Evolutionary conservation across 2,329 filamentous ascomycete species (phyloP), one percentile per base, ranked within the genome.

Genomic region (Aspergillus novoparasiticus): DNA sequence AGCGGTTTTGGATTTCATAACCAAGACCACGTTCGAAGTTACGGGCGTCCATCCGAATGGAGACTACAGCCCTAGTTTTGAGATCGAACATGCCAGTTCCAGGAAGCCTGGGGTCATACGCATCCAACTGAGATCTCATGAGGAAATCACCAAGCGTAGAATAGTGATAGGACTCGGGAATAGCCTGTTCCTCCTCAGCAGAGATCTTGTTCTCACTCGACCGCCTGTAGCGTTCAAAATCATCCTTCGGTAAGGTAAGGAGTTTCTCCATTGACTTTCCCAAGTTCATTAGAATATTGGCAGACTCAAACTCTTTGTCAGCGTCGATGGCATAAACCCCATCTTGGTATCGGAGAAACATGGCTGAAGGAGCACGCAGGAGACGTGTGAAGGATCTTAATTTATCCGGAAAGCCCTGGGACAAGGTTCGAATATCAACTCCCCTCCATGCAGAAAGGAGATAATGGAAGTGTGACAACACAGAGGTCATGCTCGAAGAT

Each of bases 221-320:
- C 66, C 87, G 88, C 58, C 93, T 87, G 75, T 96, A 98, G 66
- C 89, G 89, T 78, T 97, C 93, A 72, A 91, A 99, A 1, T 96
- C 89, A 9, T 91, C 87, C 59, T 88, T 94, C 1, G 91, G 86
- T 21, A 95, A 79, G 0, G 95, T 98, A 32, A 99, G 84, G 34
- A 98, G 85, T 78, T 98, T 97, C 78, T 99, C 95, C 89, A 99
- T 93, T 0, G 94, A 97, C 73, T 96, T 95, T 16, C 95, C 95
- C 19, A 99, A 85, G 84, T 94, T 93, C 79, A 91, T 95, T 57
- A 99, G 84, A 36, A 99, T 87, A 68, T 92, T 98, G 36, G 91
- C 90, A 9, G 82, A 85, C 71, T 97, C 94, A 69, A 88, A 95
- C 74, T 97, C 87, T 79, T 98, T 99, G 78, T 99, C 95, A 0